Conservation (phyloP, 2,329 filamentous ascomycete genomes). For the Pseudofabraea citricarpa region DNA sequence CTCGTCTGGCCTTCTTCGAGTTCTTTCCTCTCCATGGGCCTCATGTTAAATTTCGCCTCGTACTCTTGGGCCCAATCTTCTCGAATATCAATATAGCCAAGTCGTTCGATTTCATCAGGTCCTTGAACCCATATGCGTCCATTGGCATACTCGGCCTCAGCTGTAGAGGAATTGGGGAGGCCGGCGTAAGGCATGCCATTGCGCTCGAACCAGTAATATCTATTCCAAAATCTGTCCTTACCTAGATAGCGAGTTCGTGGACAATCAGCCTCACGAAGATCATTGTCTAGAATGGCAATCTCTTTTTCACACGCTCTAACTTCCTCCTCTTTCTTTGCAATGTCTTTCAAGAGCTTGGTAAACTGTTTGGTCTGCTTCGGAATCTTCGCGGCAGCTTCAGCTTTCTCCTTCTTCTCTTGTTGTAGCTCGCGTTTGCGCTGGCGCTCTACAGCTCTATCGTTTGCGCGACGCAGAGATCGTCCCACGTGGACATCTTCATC, state of each 20-base stretch:
- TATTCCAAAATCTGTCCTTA: slow-evolving; percentile 95
- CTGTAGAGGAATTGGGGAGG: slow-evolving; percentile 82
- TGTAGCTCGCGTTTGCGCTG: slow-evolving; percentile 74
- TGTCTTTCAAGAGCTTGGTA: slow-evolving; percentile 80
- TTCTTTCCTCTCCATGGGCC: slow-evolving; percentile 78
- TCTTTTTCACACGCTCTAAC: slow-evolving; percentile 80
- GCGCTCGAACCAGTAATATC: slow-evolving; percentile 98
- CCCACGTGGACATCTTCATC: slow-evolving; percentile 61
- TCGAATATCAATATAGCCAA: slow-evolving; percentile 78
- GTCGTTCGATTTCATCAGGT: slow-evolving; percentile 80
- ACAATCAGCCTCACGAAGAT: slow-evolving; percentile 89
- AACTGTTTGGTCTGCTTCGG: slow-evolving; percentile 84
- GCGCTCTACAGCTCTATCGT: slow-evolving; percentile 66
- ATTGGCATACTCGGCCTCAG: slow-evolving; percentile 83
- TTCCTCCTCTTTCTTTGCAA: slow-evolving; percentile 77
- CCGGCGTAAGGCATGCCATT: slow-evolving; percentile 97
- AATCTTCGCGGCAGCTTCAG: slow-evolving; percentile 51
- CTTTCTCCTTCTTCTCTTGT: slow-evolving; percentile 59
- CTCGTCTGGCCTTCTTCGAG: slow-evolving; percentile 80
- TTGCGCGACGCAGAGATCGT: slow-evolving; percentile 55
- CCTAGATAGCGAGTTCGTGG: slow-evolving; percentile 85
- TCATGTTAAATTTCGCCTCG: slow-evolving; percentile 71
- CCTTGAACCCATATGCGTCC: slow-evolving; percentile 96
- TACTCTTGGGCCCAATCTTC: slow-evolving; percentile 72
- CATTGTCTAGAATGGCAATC: slow-evolving; percentile 81